A percentile compares a stretch with the other conserved stretches of the same genome.
phyloP scores from a whole-genome alignment of 2,329 filamentous ascomycete genomes.

The Fusarium buharicum region DNA sequence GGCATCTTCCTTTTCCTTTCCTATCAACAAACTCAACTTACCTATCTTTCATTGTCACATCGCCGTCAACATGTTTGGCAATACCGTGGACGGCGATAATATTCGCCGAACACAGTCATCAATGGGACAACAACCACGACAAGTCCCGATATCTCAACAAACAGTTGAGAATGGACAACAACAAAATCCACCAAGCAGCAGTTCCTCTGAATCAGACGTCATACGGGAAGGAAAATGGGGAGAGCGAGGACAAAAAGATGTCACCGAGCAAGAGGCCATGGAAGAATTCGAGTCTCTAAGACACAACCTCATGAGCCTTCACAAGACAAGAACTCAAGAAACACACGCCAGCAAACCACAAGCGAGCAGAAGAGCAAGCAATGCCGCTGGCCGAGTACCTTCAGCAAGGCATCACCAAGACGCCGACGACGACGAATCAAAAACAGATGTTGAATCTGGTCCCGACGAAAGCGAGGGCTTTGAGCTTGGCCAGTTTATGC shows the following conservation, averaged over 20 bases:
- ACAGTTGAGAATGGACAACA: slow-evolving; percentile 28
- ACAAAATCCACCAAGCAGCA: slow-evolving; percentile 19
- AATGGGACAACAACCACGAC: slow-evolving; percentile 30
- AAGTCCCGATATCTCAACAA: slow-evolving; percentile 33
- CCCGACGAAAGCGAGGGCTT: slow-evolving; percentile 19
- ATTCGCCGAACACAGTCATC: slow-evolving; percentile 49
- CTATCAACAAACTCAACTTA: not conserved
- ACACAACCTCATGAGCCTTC: slow-evolving; percentile 50
- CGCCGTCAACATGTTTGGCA: slow-evolving; percentile 48
- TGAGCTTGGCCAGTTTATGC: slow-evolving; percentile 35
- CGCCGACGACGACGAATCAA: slow-evolving; percentile 52
- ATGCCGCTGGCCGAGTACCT: slow-evolving; percentile 16
- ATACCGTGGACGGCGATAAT: slow-evolving; percentile 47
- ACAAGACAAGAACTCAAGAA: slow-evolving; percentile 50
- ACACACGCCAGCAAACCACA: slow-evolving; percentile 45
- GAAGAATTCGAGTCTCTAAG: slow-evolving; percentile 52
- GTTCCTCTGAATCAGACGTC: slow-evolving; percentile 35
- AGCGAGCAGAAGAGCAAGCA: slow-evolving; percentile 14
- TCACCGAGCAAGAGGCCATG: slow-evolving; percentile 49
- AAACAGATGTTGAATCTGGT: slow-evolving; percentile 41
- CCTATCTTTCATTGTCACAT: not conserved
- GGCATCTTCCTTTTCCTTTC: not conserved
- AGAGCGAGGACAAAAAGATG: slow-evolving; percentile 50
- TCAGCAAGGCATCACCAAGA: slow-evolving; percentile 37
- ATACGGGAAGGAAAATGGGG: slow-evolving; percentile 48